phyloP scores from a whole-genome alignment of 176 grass and related monocot genomes.

The Triticum aestivum region IWGSC_CS_RefSeq_v2.1 NC_057797.1:614879694-614880193 shows the following conservation, averaged over 20 bases:
- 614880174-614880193: neutral
- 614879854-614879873: neutral
- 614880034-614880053: constrained; percentile 11
- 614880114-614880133: neutral
- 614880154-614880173: neutral
- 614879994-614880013: constrained; percentile 5
- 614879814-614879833: neutral
- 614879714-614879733: neutral
- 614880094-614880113: constrained; percentile 7
- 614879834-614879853: neutral
- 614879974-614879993: neutral
- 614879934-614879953: constrained; percentile 10
- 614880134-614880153: constrained; percentile 6
- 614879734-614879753: constrained; percentile 10
- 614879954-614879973: neutral
- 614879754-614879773: constrained; percentile 3
- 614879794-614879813: too few species aligned
- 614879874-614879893: neutral
- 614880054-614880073: neutral
- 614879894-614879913: neutral
- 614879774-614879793: neutral
- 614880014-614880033: neutral
- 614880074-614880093: neutral
- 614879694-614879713: neutral
- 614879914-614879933: constrained; percentile 2